These are phyloP conservation scores for Volvox carteri DNA, from an alignment of 163 green algal genomes.

Conservation along the genomic window DNA sequence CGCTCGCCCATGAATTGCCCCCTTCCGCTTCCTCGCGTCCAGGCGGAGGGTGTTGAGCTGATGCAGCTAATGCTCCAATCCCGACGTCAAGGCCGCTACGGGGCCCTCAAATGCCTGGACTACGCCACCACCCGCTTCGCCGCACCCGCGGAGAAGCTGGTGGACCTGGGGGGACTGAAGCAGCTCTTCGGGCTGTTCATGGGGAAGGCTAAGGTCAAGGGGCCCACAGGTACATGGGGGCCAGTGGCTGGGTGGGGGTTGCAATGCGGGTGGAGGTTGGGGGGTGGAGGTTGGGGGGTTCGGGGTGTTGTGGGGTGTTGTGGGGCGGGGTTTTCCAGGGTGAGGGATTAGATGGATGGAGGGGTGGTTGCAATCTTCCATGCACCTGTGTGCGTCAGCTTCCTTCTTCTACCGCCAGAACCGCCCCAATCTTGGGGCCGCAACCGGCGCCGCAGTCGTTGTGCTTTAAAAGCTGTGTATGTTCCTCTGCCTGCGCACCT, in stretches of 20 bases:
- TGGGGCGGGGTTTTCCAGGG: too few relatives aligned
- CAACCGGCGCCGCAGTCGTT: too few relatives aligned
- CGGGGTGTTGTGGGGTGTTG: too few relatives aligned
- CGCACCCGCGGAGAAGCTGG: conserved; percentile 44
- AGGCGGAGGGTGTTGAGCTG: conserved; percentile 91
- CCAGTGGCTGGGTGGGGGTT: not conserved
- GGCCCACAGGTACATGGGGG: conserved; percentile 36
- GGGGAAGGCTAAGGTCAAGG: conserved; percentile 85
- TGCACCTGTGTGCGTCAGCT: too few relatives aligned
- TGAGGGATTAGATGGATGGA: too few relatives aligned
- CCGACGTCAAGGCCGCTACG: conserved; percentile 73
- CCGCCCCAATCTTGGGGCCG: too few relatives aligned
- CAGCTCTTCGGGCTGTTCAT: conserved; percentile 96
- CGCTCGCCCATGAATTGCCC: too few relatives aligned
- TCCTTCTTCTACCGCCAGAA: too few relatives aligned
- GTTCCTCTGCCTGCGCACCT: too few relatives aligned
- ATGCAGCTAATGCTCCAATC: conserved; percentile 94
- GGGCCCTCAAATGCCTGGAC: conserved; percentile 85
- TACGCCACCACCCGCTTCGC: conserved; percentile 82
- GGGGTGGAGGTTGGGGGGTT: not conserved
- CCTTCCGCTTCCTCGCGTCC: too few relatives aligned
- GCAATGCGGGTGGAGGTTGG: not conserved
- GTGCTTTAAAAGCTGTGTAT: too few relatives aligned
- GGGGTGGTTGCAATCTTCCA: too few relatives aligned
- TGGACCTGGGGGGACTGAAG: conserved; percentile 85